Conservation (phyloP, 768 basidiomycete genomes). For the Brasilioporus rufonigricans region DNA sequence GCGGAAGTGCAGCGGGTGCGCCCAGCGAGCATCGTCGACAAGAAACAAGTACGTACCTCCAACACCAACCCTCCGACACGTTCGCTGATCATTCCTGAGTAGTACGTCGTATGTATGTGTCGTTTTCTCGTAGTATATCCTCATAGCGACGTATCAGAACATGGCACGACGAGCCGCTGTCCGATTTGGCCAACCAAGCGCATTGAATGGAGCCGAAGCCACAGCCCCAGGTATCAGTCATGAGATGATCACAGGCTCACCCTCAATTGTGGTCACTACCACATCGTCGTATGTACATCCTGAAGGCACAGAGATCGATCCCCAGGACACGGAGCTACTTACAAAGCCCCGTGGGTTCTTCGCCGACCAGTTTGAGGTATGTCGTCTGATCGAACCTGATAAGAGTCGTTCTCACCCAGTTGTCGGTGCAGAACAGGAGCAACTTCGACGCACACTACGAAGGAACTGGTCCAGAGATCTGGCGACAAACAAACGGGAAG, state of each 20-base stretch:
- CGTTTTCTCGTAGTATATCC: background rate
- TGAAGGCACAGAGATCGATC: slow-evolving; percentile 30
- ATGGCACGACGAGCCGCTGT: slow-evolving; percentile 78
- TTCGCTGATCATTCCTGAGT: slow-evolving; percentile 2
- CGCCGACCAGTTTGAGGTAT: slow-evolving; percentile 91
- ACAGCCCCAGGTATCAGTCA: slow-evolving; percentile 21
- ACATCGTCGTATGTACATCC: slow-evolving; percentile 42
- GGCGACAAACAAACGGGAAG: slow-evolving; percentile 84
- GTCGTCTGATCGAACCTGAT: background rate
- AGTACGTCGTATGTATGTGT: slow-evolving; percentile 62
- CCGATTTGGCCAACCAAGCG: slow-evolving; percentile 57
- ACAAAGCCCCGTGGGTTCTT: slow-evolving; percentile 79
- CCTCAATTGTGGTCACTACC: slow-evolving; percentile 53
- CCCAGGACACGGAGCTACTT: slow-evolving; percentile 41
- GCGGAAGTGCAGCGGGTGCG: slow-evolving; percentile 87
- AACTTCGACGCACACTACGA: slow-evolving; percentile 88
- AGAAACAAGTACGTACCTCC: slow-evolving; percentile 68
- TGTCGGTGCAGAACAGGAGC: slow-evolving; percentile 57
- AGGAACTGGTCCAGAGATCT: slow-evolving; percentile 94
- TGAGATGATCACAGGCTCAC: slow-evolving; percentile 43
- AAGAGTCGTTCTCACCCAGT: background rate
- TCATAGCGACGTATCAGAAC: slow-evolving; percentile 52
- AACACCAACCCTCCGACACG: background rate
- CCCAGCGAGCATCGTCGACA: slow-evolving; percentile 96
- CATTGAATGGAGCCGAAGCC: too few relatives aligned